Percentiles rank a stretch among this genome's conserved stretches.
Conservation (phyloP, 768 basidiomycete genomes). For the Tylopilus subfusipes region DNA sequence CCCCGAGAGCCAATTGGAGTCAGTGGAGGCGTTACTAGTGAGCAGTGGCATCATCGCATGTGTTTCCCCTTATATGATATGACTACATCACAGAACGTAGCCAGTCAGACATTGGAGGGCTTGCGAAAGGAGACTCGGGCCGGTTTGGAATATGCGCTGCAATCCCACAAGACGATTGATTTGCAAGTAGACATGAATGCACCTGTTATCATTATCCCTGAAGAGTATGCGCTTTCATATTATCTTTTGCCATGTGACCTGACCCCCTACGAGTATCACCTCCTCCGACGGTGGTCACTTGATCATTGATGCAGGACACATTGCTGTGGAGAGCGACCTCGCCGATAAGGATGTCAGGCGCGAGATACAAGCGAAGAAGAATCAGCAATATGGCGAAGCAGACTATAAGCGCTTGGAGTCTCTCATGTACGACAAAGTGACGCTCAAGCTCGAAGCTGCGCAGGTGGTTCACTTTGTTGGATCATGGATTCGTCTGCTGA, state of each 20-base stretch:
- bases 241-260: slow-evolving; percentile 17
- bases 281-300: slow-evolving; percentile 77
- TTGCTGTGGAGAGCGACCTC: slow-evolving; percentile 86
- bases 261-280: slow-evolving; percentile 55
- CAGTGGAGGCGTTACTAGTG: slow-evolving; percentile 88
- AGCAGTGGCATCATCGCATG: slow-evolving; percentile 21
- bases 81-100: slow-evolving; percentile 59
- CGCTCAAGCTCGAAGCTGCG: slow-evolving; percentile 77
- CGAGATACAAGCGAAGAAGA: slow-evolving; percentile 77
- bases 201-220: slow-evolving; percentile 94
- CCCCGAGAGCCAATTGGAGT: slow-evolving; percentile 91
- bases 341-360: slow-evolving; percentile 79
- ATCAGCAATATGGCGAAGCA: slow-evolving; percentile 79
- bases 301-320: slow-evolving; percentile 94
- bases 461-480: slow-evolving; percentile 54
- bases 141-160: slow-evolving; percentile 88
- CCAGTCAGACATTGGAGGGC: slow-evolving; percentile 90
- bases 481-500: slow-evolving; percentile 6
- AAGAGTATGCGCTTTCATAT: slow-evolving; percentile 54
- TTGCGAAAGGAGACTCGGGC: slow-evolving; percentile 91
- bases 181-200: slow-evolving; percentile 96
- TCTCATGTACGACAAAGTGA: slow-evolving; percentile 92
- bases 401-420: slow-evolving; percentile 85
- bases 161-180: slow-evolving; percentile 93
- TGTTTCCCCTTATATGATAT: background rate